Base-by-base conservation (phyloP, 345 rosid species). In the Salix brachista region DNA sequence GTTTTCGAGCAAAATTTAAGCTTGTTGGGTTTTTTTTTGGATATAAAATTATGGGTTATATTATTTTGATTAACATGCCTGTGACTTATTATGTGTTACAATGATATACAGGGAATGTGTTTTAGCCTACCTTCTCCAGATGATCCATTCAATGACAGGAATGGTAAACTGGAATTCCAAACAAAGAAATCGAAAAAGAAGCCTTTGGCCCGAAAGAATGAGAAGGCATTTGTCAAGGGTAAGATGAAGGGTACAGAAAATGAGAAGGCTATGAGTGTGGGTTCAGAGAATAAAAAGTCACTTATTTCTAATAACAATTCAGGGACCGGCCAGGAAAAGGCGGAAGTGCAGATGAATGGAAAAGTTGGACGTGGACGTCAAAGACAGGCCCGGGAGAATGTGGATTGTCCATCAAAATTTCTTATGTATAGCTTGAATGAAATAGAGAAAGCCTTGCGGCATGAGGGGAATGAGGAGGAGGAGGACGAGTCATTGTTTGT, bases 61-160 rank as follows among this genome's bases (percentile, higher is more conserved):
- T 58, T 37, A n/a, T 73, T 4, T 32, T 70, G 17, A 17, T 3
- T 52, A 21, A 32, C 65, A 65, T 73, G 7, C 50, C 12, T 58
- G 46, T 70, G 74, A 71, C 26, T 64, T 58, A 26, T 12, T n/a
- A 14, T 32, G 17, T 25, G 52, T 39, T 25, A 41, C 7, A 6
- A 32, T 65, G 18, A n/a, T 77, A 75, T 37, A 65, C 85, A 91
- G 97, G 97, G 98, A 25, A 93, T 96, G 99, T 96, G 98, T 77
- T 96, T 89, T 83, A 91, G 91, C 82, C 97, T 95, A 74, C 99
- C 99, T 23, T 82, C 89, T 46, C 88, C 39, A 10, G 91, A 92
- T 56, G 90, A 93, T 81, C 98, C 97, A 1, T 93, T 87, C 87
- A 91, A 92, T 80, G 98, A 96, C 12, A 83, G 76, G 36, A 75